Base-by-base conservation (phyloP, 1,284 basidiomycete species). In the Puccinia brachypodii region DNA sequence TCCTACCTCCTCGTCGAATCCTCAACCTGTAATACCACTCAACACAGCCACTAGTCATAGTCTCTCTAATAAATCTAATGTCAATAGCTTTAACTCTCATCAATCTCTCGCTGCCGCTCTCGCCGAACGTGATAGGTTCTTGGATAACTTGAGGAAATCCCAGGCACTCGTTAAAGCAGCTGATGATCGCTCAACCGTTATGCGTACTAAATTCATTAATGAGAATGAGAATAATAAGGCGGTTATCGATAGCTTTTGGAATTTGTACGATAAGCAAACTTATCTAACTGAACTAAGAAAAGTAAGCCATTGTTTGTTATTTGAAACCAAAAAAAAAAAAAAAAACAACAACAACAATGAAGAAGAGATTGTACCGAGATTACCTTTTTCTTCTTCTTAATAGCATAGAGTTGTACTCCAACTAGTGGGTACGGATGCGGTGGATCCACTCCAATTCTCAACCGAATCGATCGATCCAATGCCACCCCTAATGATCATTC, bases 1-100 rank as follows among this genome's bases (percentile, higher is more conserved):
- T 73, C 92, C 93, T 36, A 14, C 69, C 25, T 53, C 69, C 31
- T 6, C 16, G 8, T 69, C 73, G 7, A 87, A 90, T 83, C 94
- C 94, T 85, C 72, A 74, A 33, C 44, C 69, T 7, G n/a, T n/a
- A n/a, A 42, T 66, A 8, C 91, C 93, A 85, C 90, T 89, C 22
- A 93, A 94, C 66, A 89, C n/a, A n/a, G n/a, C 91, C 64, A 96
- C 94, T 93, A 90, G 91, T 22, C 92, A 91, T 50, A 91, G 95
- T 19, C 89, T 93, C 4, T 92, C 95, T 84, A 91, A 95, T 33
- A 89, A 91, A 0, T 89, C 92, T 76, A 89, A 91, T 3, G 91
- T 92, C 88, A 87, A 94, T 6, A 89, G 90, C 78, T 93, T 94
- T 2, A 92, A 93, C 13, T 87, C 89, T 38, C 88, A 91, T 0